phyloP scores from a whole-genome alignment of 129 eudicot genomes.

The Flaveria ramosissima region DNA sequence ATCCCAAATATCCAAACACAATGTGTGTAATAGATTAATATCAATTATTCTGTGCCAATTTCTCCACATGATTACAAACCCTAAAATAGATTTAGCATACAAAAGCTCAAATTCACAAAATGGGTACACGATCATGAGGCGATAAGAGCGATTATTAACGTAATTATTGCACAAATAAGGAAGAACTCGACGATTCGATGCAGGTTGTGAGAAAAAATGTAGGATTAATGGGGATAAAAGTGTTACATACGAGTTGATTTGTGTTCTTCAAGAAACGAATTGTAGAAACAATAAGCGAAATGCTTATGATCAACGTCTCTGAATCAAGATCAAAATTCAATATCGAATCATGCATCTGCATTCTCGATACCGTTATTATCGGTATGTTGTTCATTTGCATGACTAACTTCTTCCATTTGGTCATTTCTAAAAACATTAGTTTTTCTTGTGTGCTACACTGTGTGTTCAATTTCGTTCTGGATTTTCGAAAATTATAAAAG shows the following conservation, averaged over 20 bases:
- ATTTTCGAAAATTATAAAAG: too few species aligned
- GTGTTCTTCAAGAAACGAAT: neutral
- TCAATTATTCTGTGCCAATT: neutral
- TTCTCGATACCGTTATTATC: constrained; percentile 22
- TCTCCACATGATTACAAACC: neutral
- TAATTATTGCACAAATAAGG: constrained; percentile 1
- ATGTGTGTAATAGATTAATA: neutral
- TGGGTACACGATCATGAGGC: neutral
- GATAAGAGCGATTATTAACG: neutral
- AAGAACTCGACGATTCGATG: neutral
- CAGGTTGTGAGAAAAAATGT: neutral
- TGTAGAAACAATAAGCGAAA: constrained; percentile 19
- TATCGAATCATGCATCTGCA: constrained; percentile 23
- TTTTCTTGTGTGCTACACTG: too few species aligned
- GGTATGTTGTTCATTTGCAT: constrained; percentile 28
- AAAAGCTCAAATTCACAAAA: neutral
- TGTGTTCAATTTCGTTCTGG: too few species aligned
- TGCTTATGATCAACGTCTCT: neutral
- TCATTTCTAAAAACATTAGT: too few species aligned
- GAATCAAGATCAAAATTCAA: constrained; percentile 19
- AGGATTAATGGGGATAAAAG: constrained; percentile 12
- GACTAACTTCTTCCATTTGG: neutral
- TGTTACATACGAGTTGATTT: constrained; percentile 17
- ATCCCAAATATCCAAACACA: neutral
- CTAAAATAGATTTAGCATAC: neutral